Evolutionary conservation across 208 protist species (phyloP), one percentile per base, ranked within the genome.

Genomic region (Jaenimonas drosophilae): DNA sequence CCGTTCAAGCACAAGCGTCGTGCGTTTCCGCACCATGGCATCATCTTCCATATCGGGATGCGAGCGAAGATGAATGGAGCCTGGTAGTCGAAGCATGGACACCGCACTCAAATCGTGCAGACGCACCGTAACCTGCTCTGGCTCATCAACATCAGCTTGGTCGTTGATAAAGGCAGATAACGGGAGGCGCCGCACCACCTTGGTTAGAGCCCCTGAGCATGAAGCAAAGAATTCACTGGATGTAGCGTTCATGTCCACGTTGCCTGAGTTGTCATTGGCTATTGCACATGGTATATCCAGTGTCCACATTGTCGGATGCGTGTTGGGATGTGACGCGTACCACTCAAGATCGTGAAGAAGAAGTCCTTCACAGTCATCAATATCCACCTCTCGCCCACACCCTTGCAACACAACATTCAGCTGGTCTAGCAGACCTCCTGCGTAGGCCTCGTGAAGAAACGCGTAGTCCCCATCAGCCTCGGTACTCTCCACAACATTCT

Each of bases 1-100:
- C 9, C 73, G 68, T 50, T 83, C 69, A 0, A 91, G 14, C 14
- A 83, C 43, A 0, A 91, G 42, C 41, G 21, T 5, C 40, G 33
- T 12, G 33, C 63, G 58, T 1, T n/a, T n/a, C n/a, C n/a, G n/a
- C n/a, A n/a, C n/a, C n/a, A n/a, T n/a, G n/a, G n/a, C n/a, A n/a
- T n/a, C n/a, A n/a, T n/a, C n/a, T n/a, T n/a, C n/a, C n/a, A n/a
- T n/a, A n/a, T n/a, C n/a, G n/a, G n/a, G n/a, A n/a, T n/a, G n/a
- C n/a, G n/a, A n/a, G n/a, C n/a, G n/a, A n/a, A 55, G 16, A 17
- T 27, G 61, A 11, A 72, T 17, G 12, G 46, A 54, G 28, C 47
- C 59, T 19, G 54, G 43, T 26, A 65, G 11, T 12, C 72, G 66
- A 20, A 70, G 33, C 40, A 81, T 33, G 20, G 59, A 61, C 2